Conservation (phyloP, 164 flowering plant species). For the Piper betle region DNA sequence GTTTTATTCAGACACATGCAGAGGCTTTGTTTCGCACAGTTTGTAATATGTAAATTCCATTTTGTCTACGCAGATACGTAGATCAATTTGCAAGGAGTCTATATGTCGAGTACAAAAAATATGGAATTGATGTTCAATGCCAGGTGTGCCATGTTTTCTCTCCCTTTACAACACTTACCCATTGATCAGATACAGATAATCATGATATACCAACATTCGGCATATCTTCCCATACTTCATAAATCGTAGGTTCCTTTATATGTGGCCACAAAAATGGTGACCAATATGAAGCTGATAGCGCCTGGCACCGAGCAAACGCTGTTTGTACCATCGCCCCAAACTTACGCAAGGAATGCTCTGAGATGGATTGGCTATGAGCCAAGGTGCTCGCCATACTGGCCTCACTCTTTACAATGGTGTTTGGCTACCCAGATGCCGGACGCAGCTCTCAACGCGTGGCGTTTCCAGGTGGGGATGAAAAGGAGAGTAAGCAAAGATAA, state of each 20-base stretch:
- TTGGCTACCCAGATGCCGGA: not conserved
- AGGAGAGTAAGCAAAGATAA: not conserved
- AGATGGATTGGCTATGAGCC: not conserved
- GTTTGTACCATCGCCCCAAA: not conserved
- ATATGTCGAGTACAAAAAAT: constrained; percentile 40
- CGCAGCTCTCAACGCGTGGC: not conserved
- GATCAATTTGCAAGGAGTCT: constrained; percentile 51
- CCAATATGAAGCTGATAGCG: not conserved
- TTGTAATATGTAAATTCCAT: not conserved
- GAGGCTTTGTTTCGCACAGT: not conserved
- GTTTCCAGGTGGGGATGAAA: not conserved
- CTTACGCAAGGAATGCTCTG: not conserved
- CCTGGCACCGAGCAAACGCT: not conserved
- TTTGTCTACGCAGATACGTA: constrained; percentile 23
- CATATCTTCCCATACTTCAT: not conserved
- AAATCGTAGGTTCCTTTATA: not conserved
- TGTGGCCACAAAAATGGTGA: not conserved
- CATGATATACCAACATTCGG: not conserved
- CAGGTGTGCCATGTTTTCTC: constrained; percentile 32
- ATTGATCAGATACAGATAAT: no score
- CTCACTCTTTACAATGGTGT: not conserved
- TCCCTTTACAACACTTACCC: no score
- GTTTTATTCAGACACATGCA: not conserved
- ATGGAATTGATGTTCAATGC: constrained; percentile 56
- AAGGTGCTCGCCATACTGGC: not conserved